Base-by-base conservation (phyloP, 371 early-diverging fungal species). In the Mucor piriformis region DNA sequence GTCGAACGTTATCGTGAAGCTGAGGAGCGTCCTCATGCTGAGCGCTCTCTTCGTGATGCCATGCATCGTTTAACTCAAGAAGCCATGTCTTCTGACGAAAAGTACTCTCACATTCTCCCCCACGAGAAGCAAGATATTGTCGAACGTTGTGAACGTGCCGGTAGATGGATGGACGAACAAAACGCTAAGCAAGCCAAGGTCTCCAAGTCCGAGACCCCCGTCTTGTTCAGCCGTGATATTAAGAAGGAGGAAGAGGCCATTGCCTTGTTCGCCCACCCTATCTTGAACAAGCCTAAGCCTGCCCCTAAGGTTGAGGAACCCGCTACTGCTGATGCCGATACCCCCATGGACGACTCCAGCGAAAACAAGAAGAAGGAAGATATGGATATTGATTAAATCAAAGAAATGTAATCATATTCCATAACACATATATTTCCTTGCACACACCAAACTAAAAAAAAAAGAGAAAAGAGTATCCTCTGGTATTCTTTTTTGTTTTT, bases 271-370 rank as follows among this genome's bases (percentile, higher is more conserved):
- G 89, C 90, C 59, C 87, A 78, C 59, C 92, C 94, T 16, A 90
- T 96, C 71, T 76, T 96, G 75, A 88, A 81, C 82, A 91, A 90
- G 75, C 95, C 96, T 68, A 95, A 95, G 88, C 96, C 96, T 59
- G 80, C 82, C 57, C 78, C 83, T 51, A 83, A 85, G 67, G 77
- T 73, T 63, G 70, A 68, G 47, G 69, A 77, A 20, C 61, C 69
- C 33, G 57, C 74, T 34, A 57, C 73, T 50, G 66, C 69, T 43
- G 80, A 79, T 57, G 70, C 66, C 49, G 76, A 81, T 64, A 61
- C 79, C 47, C 76, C 74, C 24, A 73, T 67, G 69, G 66, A 63
- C 11, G 79, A 77, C 20, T 61, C 56, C 49, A 59, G 66, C 16
- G 73, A 72, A 44, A 71, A 74, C 66, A 73, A 72, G 69, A 73